phyloP scores from a whole-genome alignment of 1,284 basidiomycete species.

The Ustilago vetiveriae region DNA sequence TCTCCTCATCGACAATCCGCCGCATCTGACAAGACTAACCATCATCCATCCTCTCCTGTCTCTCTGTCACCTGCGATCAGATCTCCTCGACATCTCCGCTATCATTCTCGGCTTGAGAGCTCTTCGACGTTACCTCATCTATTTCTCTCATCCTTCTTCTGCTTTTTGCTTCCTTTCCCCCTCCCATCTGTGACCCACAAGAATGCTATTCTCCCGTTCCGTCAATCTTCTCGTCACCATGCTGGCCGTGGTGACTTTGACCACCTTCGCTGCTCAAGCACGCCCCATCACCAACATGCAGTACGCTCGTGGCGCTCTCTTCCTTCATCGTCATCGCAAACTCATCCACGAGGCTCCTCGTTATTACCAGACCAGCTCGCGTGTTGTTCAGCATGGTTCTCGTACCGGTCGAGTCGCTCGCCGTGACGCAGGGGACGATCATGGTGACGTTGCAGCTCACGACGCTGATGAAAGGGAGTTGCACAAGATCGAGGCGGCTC shows the following conservation, averaged over 20 bases:
- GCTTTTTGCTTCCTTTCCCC: not conserved
- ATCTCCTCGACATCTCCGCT: not conserved
- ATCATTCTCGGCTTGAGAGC: too few species aligned
- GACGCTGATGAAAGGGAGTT: constrained; percentile 20
- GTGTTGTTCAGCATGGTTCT: not conserved
- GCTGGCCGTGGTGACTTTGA: constrained; percentile 7
- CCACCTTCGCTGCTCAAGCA: not conserved
- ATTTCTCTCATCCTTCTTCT: not conserved
- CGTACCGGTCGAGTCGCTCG: not conserved
- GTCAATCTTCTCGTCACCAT: constrained; percentile 3
- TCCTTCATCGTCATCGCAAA: not conserved
- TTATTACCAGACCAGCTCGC: not conserved
- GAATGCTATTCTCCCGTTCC: not conserved
- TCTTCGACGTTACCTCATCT: not conserved
- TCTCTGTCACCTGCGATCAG: too few species aligned
- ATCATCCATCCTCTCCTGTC: not conserved
- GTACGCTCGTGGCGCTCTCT: not conserved
- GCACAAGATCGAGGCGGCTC: constrained; percentile 22
- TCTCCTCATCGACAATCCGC: too few species aligned
- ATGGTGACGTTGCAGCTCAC: constrained; percentile 12
- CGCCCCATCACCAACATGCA: constrained; percentile 3
- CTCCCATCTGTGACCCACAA: not conserved
- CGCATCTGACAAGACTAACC: not conserved
- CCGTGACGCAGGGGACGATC: constrained; percentile 2
- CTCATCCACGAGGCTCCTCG: not conserved